Percentiles rank a stretch among this genome's conserved stretches.
phyloP scores from a whole-genome alignment of 1,284 basidiomycete species.

The Cystobasidium pallidum region DNA sequence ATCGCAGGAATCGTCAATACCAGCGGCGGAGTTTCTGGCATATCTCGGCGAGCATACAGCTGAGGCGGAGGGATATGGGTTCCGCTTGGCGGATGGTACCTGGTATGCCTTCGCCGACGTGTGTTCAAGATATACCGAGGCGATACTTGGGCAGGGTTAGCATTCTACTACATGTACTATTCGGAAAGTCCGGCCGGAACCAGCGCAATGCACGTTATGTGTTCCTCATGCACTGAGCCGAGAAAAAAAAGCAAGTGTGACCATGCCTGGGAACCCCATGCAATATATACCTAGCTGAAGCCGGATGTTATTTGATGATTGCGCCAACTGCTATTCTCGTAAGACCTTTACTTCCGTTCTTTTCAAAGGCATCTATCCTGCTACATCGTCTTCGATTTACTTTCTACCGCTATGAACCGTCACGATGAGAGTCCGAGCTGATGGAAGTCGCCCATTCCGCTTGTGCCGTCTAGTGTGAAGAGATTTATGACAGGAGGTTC shows the following conservation, averaged over 20 bases:
- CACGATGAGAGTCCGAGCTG: conserved; percentile 10
- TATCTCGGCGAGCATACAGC: neutral
- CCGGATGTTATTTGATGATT: too few species aligned
- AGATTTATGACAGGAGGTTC: conserved; percentile 86
- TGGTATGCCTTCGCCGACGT: neutral
- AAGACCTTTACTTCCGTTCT: too few species aligned
- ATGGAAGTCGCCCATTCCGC: conserved; percentile 36
- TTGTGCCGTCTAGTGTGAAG: conserved; percentile 39
- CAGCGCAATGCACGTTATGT: too few species aligned
- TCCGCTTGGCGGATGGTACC: neutral
- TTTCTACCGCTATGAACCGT: neutral
- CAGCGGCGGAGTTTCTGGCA: neutral
- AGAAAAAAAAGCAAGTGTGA: too few species aligned
- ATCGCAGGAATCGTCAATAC: neutral
- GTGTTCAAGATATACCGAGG: neutral
- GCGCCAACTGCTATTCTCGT: too few species aligned
- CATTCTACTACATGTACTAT: neutral
- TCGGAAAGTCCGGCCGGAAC: too few species aligned
- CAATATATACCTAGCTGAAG: too few species aligned
- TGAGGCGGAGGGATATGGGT: neutral
- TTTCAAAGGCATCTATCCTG: too few species aligned
- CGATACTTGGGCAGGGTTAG: neutral
- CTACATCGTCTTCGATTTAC: too few species aligned
- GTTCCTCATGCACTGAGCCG: too few species aligned
- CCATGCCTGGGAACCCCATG: too few species aligned